A percentile compares a stretch with the other conserved stretches of the same genome.
Evolutionary conservation across 805 yeast species (phyloP).

Genomic region (Jamesozyma lodderae): DNA sequence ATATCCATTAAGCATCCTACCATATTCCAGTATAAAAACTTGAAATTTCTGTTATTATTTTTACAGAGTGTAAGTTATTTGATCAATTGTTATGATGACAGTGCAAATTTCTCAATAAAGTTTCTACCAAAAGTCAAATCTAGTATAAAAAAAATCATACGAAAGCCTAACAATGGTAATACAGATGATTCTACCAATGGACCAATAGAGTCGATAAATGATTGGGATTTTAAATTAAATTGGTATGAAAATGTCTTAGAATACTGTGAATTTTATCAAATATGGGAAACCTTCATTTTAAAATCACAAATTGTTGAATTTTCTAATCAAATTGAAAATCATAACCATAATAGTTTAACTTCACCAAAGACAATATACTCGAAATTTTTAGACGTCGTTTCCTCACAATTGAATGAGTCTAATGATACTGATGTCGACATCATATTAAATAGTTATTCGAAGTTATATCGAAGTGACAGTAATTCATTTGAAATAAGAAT

Average conservation of each 20-base stretch:
- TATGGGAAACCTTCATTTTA: slow-evolving; percentile 17
- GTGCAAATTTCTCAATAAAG: slow-evolving; percentile 23
- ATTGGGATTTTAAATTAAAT: slow-evolving; percentile 6
- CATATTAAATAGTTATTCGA: neutral
- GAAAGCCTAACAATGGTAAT: slow-evolving; percentile 2
- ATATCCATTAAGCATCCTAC: slow-evolving; percentile 13
- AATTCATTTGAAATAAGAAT: slow-evolving; percentile 11
- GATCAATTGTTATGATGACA: slow-evolving; percentile 26
- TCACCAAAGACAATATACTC: neutral
- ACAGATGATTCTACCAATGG: neutral
- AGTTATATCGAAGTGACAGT: neutral
- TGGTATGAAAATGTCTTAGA: slow-evolving; percentile 16
- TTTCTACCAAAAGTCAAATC: slow-evolving; percentile 24
- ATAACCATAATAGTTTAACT: neutral
- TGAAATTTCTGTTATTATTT: slow-evolving; percentile 22
- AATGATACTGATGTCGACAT: neutral
- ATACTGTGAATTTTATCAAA: slow-evolving; percentile 16
- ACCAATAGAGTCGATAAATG: slow-evolving; percentile 6
- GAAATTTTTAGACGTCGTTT: neutral
- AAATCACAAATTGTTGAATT: slow-evolving; percentile 1
- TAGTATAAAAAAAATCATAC: slow-evolving; percentile 13
- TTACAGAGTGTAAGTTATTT: slow-evolving; percentile 29
- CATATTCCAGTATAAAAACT: slow-evolving; percentile 19
- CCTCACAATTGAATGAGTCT: neutral
- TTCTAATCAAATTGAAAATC: neutral